Percentiles rank a stretch among this genome's conserved stretches.
Conservation (phyloP, 2,329 filamentous ascomycete species). For the Bipolaris sorokiniana region DNA sequence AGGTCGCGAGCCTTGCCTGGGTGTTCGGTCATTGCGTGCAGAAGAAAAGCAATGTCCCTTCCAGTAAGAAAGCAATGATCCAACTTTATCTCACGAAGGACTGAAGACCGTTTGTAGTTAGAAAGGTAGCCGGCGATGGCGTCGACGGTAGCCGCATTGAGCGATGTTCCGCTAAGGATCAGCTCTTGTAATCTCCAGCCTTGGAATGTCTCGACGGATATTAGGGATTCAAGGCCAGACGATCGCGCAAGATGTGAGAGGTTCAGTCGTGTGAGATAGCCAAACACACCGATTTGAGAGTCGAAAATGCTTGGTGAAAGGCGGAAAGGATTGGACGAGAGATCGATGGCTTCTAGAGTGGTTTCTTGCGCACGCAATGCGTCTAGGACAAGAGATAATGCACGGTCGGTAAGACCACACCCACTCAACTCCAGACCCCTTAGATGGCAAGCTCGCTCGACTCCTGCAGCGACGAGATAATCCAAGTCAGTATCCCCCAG, state of each 20-base stretch:
- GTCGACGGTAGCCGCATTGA: constrained; percentile 69
- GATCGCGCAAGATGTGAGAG: constrained; percentile 69
- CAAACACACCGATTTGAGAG: constrained; percentile 69
- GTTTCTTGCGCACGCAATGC: constrained; percentile 68
- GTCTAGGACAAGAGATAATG: constrained; percentile 67
- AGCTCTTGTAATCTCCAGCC: constrained; percentile 72
- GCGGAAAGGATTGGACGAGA: constrained; percentile 70
- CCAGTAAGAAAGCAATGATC: constrained; percentile 72
- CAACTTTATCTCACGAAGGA: constrained; percentile 66
- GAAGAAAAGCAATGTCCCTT: constrained; percentile 67
- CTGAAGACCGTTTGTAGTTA: constrained; percentile 63
- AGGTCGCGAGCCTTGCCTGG: constrained; percentile 61
- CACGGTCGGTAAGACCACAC: constrained; percentile 65
- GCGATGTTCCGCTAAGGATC: constrained; percentile 66
- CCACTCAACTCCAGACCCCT: constrained; percentile 71
- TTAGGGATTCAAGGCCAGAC: constrained; percentile 67
- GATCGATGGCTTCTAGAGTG: constrained; percentile 70
- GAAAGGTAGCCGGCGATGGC: constrained; percentile 68
- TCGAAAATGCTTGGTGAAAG: constrained; percentile 69
- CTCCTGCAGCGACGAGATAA: constrained; percentile 70
- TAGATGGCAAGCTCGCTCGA: constrained; percentile 68
- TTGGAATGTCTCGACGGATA: constrained; percentile 69
- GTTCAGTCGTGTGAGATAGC: constrained; percentile 69
- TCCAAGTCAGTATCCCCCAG: constrained; percentile 75
- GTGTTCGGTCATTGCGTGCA: constrained; percentile 65